phyloP scores from a whole-genome alignment of 2,329 filamentous ascomycete genomes.

The Colletotrichum tabaci region DNA sequence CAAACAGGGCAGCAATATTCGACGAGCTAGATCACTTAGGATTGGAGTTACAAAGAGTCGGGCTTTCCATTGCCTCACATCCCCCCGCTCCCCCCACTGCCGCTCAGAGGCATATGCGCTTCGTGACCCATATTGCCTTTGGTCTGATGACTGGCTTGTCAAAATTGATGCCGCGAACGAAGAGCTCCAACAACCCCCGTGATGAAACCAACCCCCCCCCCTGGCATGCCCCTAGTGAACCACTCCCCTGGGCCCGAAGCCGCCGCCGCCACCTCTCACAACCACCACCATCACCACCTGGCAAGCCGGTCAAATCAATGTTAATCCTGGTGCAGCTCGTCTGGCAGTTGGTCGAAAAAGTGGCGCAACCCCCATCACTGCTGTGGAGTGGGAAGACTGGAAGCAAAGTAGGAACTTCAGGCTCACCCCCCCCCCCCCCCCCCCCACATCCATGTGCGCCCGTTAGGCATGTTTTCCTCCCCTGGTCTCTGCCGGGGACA shows the following conservation, averaged over 20 bases:
- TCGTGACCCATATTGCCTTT: neutral
- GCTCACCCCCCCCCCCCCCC: neutral
- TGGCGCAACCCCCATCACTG: neutral
- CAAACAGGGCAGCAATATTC: neutral
- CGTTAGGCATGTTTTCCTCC: slow-evolving; percentile 18
- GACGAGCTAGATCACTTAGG: neutral
- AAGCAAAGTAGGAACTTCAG: neutral
- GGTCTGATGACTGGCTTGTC: neutral
- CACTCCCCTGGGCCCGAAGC: slow-evolving; percentile 34
- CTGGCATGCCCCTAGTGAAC: slow-evolving; percentile 13
- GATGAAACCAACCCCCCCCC: neutral
- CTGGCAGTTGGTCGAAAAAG: neutral
- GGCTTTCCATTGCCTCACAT: neutral
- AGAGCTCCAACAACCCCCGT: neutral
- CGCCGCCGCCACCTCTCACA: slow-evolving; percentile 5
- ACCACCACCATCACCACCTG: slow-evolving; percentile 6
- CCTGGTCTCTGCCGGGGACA: slow-evolving; percentile 19
- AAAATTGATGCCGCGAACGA: neutral
- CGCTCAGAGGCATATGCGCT: neutral
- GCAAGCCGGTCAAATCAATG: slow-evolving; percentile 8
- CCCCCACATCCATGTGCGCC: slow-evolving; percentile 6
- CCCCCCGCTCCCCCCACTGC: neutral
- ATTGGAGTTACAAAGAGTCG: neutral
- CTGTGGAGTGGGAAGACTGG: neutral
- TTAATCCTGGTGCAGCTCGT: slow-evolving; percentile 29